Evolutionary conservation across 2,329 filamentous ascomycete species (phyloP), one percentile per base, ranked within the genome.

Genomic region (Coniochaeta pulveracea): DNA sequence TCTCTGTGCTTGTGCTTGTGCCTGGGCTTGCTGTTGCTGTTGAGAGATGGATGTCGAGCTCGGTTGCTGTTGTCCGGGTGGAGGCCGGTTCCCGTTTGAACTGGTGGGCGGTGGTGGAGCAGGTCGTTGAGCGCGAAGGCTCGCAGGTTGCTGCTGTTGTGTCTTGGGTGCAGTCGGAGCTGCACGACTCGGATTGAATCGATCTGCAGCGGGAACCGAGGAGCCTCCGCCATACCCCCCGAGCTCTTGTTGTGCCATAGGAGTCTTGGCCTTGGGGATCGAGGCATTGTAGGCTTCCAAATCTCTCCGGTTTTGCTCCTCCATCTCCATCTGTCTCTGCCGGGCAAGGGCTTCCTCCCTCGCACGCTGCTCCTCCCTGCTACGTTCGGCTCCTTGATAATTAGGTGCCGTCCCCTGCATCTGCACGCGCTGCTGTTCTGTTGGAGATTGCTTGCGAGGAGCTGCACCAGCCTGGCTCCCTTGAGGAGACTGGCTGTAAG

Each of bases 271-370:
- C 63, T 93, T 82, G 19, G 86, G 89, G 38, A 95, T 61, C 16
- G 84, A 85, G 22, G 85, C 82, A 55, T 96, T 94, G 57, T 94
- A 95, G 12, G 77, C 84, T 51, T 91, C 86, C 45, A 84, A 66
- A 33, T 94, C 85, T 43, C 80, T 74, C 35, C 83, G 71, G 34
- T 71, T 71, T 47, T 78, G 73, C 45, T 85, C 80, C 41, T 76
- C 72, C 2, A 66, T 61, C 41, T 78, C 71, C 26, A 62, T 59
- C 41, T 66, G 61, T 21, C 63, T 58, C 37, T 72, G 64, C 19
- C 62, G 60, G 43, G 81, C 75, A 6, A 66, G 49, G 48, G 81
- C 74, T 47, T 75, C 68, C 48, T 79, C 72, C 46, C 75, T 72
- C 48, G 76, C 70, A 21, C 72, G 69, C 46, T 74, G 64, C 40